These are phyloP conservation scores for Trichoderma oligosporum DNA, from an alignment of 2,329 filamentous ascomycete species.

Conservation along the genomic window DNA sequence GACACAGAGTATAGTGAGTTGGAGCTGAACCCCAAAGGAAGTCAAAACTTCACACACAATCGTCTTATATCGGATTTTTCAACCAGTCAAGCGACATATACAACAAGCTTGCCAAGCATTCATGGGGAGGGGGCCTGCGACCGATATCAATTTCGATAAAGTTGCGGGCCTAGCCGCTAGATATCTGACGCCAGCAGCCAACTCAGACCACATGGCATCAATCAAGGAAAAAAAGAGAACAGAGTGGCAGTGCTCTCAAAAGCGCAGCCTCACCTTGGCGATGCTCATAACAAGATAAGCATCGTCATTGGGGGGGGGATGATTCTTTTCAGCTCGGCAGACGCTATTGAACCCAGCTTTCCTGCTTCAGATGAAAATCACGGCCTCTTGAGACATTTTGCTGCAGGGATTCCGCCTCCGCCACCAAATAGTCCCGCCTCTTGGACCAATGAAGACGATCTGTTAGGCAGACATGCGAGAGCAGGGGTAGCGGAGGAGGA, in stretches of 20 bases:
- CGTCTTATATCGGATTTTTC: too few relatives aligned
- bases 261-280: neutral
- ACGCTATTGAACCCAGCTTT: neutral
- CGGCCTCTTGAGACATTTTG: neutral
- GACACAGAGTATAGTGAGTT: too few relatives aligned
- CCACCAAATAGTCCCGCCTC: constrained; percentile 1
- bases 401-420: constrained; percentile 4
- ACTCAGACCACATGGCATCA: neutral
- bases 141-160: neutral
- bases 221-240: neutral
- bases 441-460: neutral
- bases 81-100: neutral
- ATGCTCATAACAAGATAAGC: neutral
- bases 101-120: neutral
- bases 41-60: too few relatives aligned
- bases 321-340: constrained; percentile 4
- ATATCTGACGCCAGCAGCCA: constrained; percentile 14
- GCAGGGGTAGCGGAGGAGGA: neutral
- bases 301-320: too few relatives aligned
- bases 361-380: too few relatives aligned
- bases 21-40: too few relatives aligned
- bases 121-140: too few relatives aligned
- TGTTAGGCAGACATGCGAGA: neutral
- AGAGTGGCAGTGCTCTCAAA: constrained; percentile 8
- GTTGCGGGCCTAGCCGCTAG: constrained; percentile 14